A percentile compares a stretch with the other conserved stretches of the same genome.
Conservation (phyloP, 2,329 filamentous ascomycete genomes). For the Phialocephala sp. region DNA sequence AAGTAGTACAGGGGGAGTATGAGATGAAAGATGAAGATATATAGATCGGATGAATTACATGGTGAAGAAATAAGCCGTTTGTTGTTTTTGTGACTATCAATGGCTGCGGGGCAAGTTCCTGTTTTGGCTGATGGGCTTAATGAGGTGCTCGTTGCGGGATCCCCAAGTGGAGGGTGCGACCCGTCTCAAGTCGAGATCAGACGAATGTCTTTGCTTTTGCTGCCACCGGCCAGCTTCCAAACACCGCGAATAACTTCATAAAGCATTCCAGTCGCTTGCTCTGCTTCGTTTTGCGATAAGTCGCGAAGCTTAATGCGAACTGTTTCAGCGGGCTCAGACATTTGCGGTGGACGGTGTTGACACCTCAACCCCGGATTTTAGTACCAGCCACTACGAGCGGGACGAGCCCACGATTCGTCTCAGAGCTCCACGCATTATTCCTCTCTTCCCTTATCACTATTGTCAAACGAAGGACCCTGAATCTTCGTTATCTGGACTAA, state of each 20-base stretch:
- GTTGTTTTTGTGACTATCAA: conserved; percentile 1
- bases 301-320: not conserved
- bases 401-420: not conserved
- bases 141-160: not conserved
- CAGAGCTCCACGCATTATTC: not conserved
- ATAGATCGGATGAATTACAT: not conserved
- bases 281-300: not conserved
- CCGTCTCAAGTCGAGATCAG: not conserved
- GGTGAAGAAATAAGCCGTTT: not conserved
- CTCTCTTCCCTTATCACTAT: not conserved
- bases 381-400: not conserved
- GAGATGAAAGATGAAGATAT: not conserved
- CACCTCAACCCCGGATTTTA: no score
- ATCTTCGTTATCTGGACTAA: not conserved
- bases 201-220: not conserved
- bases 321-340: not conserved
- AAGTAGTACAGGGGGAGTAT: not conserved
- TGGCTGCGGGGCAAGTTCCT: not conserved
- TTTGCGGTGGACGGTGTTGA: not conserved
- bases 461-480: not conserved
- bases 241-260: not conserved
- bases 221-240: not conserved
- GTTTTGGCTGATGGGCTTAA: not conserved
- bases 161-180: conserved; percentile 4
- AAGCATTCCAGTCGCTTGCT: not conserved